Base-by-base conservation (phyloP, 108 stramenopile genomes). In the Skeletonema marinoi region DNA sequence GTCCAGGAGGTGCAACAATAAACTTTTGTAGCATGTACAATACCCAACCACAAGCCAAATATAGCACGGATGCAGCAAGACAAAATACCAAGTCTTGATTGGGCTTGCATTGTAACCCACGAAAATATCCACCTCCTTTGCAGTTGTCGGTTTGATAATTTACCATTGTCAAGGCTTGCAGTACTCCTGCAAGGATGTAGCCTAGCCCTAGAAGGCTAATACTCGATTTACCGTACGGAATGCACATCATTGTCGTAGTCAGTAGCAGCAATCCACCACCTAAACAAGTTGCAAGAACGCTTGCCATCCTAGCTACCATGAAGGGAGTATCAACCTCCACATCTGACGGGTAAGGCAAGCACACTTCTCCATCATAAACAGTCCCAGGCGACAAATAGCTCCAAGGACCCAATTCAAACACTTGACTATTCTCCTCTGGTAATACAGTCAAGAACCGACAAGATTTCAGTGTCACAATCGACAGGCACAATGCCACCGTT, bases 31-130 rank as follows among this genome's bases (percentile, higher is more conserved):
- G 48, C 13, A 71, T 29, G 21, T 71, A 48, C 10, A 78, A 58
- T 48, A 78, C 38, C 65, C 64, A 66, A 3, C 78, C 78, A 66
- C 70, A 71, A 1, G 71, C 70, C 56, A 78, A 60, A 31, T 78
- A 71, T 65, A 78, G 58, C n/a, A 62, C 33, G 11, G 65, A 65
- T 50, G 78, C 70, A 60, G 78, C 63, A 32, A 78, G 60, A 51
- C 78, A 78, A 14, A 78, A 78, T 19, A 78, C 70, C 12, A 78
- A 56, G 44, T 78, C 78, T 60, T 78, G 78, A 60, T 66, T 78
- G n/a, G 78, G 62, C 16, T 64, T 32, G 39, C 78, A 78, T 64
- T 66, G 16, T 9, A 56, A 29, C 48, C 71, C 78, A 39, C 70
- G 65, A 35, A 78, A 78, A 32, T 71, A 66, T 71, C 71, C 70